Conservation (phyloP, 805 yeast genomes). For the Kodamaea jinghongensis region DNA sequence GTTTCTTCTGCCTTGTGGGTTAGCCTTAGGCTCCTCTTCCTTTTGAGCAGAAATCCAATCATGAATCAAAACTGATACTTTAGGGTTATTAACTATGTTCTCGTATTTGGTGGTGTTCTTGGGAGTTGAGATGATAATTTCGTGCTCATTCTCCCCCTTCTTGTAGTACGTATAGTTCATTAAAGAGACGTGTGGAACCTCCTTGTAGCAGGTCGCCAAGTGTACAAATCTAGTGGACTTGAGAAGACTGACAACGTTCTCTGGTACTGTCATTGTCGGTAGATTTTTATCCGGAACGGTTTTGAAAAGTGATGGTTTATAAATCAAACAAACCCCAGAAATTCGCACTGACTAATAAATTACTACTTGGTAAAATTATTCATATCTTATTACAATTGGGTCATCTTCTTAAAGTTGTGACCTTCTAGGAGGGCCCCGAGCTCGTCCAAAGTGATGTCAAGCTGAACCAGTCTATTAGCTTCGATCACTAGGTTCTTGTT, state of each 20-base stretch:
- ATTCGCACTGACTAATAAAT: not conserved
- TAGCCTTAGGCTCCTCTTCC: slow-evolving; percentile 12
- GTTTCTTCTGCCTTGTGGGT: slow-evolving; percentile 17
- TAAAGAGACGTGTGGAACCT: slow-evolving; percentile 80
- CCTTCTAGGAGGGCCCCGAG: slow-evolving; percentile 32
- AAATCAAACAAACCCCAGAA: not conserved
- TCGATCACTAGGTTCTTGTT: slow-evolving; percentile 33
- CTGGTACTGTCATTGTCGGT: slow-evolving; percentile 26
- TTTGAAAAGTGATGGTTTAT: too few relatives aligned
- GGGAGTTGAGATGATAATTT: slow-evolving; percentile 69
- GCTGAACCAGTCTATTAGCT: slow-evolving; percentile 49
- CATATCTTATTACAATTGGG: slow-evolving; percentile 15
- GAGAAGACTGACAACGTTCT: slow-evolving; percentile 42
- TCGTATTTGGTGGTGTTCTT: slow-evolving; percentile 68
- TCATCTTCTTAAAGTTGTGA: slow-evolving; percentile 20
- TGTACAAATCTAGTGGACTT: slow-evolving; percentile 71
- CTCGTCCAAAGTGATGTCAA: slow-evolving; percentile 53
- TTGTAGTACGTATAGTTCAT: slow-evolving; percentile 81
- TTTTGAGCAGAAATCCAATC: slow-evolving; percentile 73
- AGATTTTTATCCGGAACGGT: too few relatives aligned
- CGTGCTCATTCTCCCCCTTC: slow-evolving; percentile 34
- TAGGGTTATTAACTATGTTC: slow-evolving; percentile 68
- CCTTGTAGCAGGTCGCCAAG: slow-evolving; percentile 73
- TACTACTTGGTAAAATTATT: slow-evolving; percentile 1
- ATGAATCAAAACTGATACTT: slow-evolving; percentile 80